Percentiles rank a stretch among this genome's conserved stretches.
Conservation (phyloP, 169 alveolate species). For the Prorocentrum cordatum region DNA sequence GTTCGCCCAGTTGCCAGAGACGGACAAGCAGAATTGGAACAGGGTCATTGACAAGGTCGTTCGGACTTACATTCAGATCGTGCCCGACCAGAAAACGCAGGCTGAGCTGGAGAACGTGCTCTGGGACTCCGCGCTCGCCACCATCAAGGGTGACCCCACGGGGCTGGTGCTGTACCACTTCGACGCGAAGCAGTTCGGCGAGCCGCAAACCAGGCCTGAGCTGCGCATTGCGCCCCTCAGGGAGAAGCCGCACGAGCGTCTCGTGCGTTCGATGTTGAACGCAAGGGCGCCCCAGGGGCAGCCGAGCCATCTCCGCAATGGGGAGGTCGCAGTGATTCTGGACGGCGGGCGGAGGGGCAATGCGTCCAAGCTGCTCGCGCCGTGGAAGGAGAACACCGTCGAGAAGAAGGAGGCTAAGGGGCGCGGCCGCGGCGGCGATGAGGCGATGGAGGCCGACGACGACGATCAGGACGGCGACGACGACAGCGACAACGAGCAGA, state of each 20-base stretch:
- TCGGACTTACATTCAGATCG: not conserved
- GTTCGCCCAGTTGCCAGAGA: not conserved
- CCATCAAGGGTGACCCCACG: not conserved
- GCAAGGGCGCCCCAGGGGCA: not conserved
- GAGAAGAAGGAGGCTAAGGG: no score
- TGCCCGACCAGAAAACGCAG: not conserved
- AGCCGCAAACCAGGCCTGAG: slow-evolving; percentile 9
- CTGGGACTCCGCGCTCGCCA: not conserved
- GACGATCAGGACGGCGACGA: no score
- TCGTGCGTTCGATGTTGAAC: not conserved
- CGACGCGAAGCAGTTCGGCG: not conserved
- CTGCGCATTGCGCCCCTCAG: not conserved
- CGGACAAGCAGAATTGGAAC: not conserved
- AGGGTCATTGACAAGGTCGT: not conserved
- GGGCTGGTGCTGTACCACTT: not conserved
- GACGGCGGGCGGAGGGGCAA: not conserved
- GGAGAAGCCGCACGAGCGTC: not conserved
- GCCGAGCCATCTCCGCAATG: not conserved
- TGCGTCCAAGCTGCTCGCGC: not conserved
- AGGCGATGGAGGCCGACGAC: no score
- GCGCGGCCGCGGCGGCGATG: no score
- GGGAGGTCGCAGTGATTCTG: not conserved
- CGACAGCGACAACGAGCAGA: no score
- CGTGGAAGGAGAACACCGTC: slow-evolving; percentile 25
- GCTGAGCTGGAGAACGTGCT: not conserved